Base-by-base conservation (phyloP, 2,329 filamentous ascomycete genomes). In the Verticillium nubilum region DNA sequence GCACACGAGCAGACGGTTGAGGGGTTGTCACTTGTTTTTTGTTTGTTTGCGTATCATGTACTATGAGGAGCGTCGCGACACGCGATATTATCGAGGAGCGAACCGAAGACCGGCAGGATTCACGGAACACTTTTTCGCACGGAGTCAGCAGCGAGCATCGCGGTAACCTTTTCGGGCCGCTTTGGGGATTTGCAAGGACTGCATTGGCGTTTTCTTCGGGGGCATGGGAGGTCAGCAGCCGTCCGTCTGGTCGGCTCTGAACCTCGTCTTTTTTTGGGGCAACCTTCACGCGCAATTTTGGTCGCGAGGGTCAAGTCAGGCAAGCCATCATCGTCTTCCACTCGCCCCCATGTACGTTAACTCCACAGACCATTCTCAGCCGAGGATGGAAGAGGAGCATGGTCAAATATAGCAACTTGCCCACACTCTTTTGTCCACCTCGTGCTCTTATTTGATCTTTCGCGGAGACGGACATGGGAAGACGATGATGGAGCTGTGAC, bases 291-390 rank as follows among this genome's bases (percentile, higher is more conserved):
- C 52, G 17, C 12, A 26, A 26, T 15, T 53, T 53, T 17, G 25
- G 69, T 69, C 70, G 66, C 61, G 63, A 73, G 68, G 74, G 72
- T 76, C 74, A 80, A 75, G 76, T 78, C 80, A 84, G 83, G 83
- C 84, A 85, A 82, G 83, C 84, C 82, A 86, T 86, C 84, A 85
- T 87, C 85, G 83, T 87, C 85, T 86, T 87, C 84, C 80, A 81
- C 78, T 73, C 67, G 68, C 69, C 75, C 75, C 77, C 74, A 85
- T 88, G 86, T 88, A 88, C 80, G 84, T 87, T 87, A 87, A 86
- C 78, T 74, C 69, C 68, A 59, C 74, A 72, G 66, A 67, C 71
- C 70, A 31, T 65, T 60, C 59, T 64, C 64, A 62, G 61, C 63
- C 64, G 65, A 66, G 64, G 67, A 64, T 64, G 65, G 66, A 65